Base-by-base conservation (phyloP, 441 rosid genomes). In the Brassica balearica region DNA sequence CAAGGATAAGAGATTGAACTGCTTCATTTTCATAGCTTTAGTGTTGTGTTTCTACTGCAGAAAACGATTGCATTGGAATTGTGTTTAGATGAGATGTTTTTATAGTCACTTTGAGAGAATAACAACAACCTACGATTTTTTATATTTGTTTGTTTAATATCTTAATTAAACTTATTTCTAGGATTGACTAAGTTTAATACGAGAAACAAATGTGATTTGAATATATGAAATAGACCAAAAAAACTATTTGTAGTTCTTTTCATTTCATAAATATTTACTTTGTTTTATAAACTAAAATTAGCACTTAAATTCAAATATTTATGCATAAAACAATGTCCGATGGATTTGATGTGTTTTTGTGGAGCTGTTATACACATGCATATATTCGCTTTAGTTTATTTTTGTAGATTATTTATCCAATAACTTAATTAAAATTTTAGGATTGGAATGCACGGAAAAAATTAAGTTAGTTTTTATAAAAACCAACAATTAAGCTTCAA, bases 1-100 rank as follows among this genome's bases (percentile, higher is more conserved):
- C 32, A 72, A 17, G 8, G 60, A 29, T 25, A 59, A 51, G 41
- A 67, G 41, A 15, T 3, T 63, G 70, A 61, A 62, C 14, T 62
- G 68, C 41, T 81, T 81, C 77, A 70, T 80, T 62, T 79, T 68
- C 66, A 48, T 72, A 3, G 14, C 17, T 59, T 9, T 9, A 8
- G n/a, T 51, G 14, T 68, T 68, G 27, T 15, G 69, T 62, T 73
- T 48, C 11, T 22, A n/a, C 4, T 8, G 25, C 8, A 2, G 48
- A 19, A 62, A 62, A 17, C 0, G 17, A 22, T 10, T 62, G 68
- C 4, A 69, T 29, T 19, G 5, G 3, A 63, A 61, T 0, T 34
- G 43, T 32, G 32, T 25, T 32, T 25, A 8, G 60, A 25, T 61
- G 34, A 23, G 66, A 2, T 41, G 67, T 23, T 22, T 72, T 72